These are phyloP conservation scores for Chrysanthemum makinoi DNA, from an alignment of 129 eudicot species.

Conservation along the genomic window DNA sequence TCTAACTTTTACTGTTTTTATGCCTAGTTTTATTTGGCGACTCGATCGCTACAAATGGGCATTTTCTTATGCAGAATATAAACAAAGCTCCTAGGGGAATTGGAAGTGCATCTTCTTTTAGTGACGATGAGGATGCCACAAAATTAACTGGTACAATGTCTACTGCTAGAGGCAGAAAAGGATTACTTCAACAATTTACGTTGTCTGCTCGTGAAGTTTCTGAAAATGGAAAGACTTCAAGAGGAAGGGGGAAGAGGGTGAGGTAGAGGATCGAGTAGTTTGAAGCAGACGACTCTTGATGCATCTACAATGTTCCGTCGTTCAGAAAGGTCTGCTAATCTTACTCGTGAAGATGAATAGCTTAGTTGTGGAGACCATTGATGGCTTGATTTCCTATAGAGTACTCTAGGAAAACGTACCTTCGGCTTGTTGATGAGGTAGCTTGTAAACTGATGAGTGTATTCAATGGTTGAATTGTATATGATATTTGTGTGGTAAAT, in stretches of 20 bases:
- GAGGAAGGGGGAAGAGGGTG: too few relatives aligned
- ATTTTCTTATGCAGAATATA: conserved; percentile 38
- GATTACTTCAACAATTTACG: conserved; percentile 40
- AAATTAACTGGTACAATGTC: conserved; percentile 45
- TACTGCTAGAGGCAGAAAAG: conserved; percentile 54
- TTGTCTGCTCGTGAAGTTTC: conserved; percentile 21
- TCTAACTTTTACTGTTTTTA: conserved; percentile 3
- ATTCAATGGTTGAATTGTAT: background rate
- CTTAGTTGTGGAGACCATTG: conserved; percentile 59
- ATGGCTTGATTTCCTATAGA: conserved; percentile 64
- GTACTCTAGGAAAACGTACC: conserved; percentile 29
- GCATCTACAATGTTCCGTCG: conserved; percentile 57
- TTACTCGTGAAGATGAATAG: conserved; percentile 57
- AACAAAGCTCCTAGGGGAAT: conserved; percentile 42
- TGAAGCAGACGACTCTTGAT: conserved; percentile 93
- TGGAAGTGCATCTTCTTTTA: conserved; percentile 66
- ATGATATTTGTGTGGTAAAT: background rate
- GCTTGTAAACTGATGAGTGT: conserved; percentile 1
- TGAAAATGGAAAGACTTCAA: too few relatives aligned
- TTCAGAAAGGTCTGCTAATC: conserved; percentile 54
- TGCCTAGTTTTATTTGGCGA: too few relatives aligned
- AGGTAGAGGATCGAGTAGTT: background rate
- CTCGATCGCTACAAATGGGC: background rate
- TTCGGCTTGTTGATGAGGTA: background rate
- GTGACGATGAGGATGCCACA: conserved; percentile 83